Evolutionary conservation across 2,329 filamentous ascomycete genomes (phyloP), one percentile per base, ranked within the genome.

Genomic region (Cucurbitaria berberidis): DNA sequence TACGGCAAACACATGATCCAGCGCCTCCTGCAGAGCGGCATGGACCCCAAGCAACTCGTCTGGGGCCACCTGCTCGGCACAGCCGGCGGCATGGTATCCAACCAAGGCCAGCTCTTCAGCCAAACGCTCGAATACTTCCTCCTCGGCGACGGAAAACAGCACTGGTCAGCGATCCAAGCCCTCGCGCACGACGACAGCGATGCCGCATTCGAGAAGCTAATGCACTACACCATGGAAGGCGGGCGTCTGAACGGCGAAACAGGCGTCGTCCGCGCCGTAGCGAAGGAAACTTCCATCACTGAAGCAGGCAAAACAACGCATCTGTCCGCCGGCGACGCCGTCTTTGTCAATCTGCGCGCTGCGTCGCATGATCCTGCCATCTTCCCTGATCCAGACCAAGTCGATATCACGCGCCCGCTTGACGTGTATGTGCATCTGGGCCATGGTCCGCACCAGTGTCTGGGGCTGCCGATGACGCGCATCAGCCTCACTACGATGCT

Each of bases 71-170:
- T 86, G 48, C 76, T 86, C 36, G 82, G 82, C 27, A 85, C 83
- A 0, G 82, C 82, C 1, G 82, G 81, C 22, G 81, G 81, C 32
- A 73, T 74, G 67, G 81, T 84, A 3, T 76, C 80, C 2, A 85
- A 84, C 51, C 83, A 86, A 62, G 82, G 80, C 7, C 82, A 85
- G 53, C 77, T 85, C 19, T 84, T 86, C 61, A 80, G 76, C 0
- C 83, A 86, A 57, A 82, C 78, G 22, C 67, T 86, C 43, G 84
- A 86, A 62, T 84, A 80, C 65, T 85, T 84, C 67, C 75, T 86
- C 40, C 53, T 65, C 2, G 79, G 80, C 29, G 77, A 78, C 18
- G 82, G 81, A 29, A 58, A 61, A n/a, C 60, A 75, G 30, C 77
- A 84, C 67, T 77, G 82, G 60, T 68, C 77, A 2, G 74, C 77